Evolutionary conservation across 2,329 filamentous ascomycete species (phyloP), one percentile per base, ranked within the genome.

Genomic region (Talaromyces rugulosus): DNA sequence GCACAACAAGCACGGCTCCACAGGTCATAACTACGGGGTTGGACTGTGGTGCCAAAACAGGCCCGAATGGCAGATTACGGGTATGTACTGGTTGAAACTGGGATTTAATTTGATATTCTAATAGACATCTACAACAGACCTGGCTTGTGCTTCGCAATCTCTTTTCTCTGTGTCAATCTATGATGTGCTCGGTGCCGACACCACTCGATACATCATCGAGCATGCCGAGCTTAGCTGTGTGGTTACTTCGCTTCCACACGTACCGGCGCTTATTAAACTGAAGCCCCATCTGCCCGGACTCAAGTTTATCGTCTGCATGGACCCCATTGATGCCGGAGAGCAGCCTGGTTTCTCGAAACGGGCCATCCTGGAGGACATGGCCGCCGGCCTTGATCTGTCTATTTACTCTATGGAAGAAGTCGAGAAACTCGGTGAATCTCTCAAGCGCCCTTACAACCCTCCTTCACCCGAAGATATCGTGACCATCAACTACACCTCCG

Each of bases 201-300:
- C 93, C 2, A 93, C 91, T 62, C 92, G 98, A 78, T 98, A 91
- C 79, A 97, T 99, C 76, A 89, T 98, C 80, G 96, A 96, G 77
- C 94, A 98, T 75, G 87, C 92, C 60, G 84, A 88, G 65, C 80
- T 98, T 61, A 77, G 83, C 62, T 91, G 88, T 70, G 86, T 98
- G 44, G 87, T 89, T 65, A 88, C 90, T 62, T 92, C 90, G 31
- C 81, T 97, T 53, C 86, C 87, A 51, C 93, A 96, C 71, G 87
- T 97, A 59, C 88, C 92, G 1, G 85, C 87, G 16, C 84, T 97
- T 60, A 82, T 97, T 65, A 93, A 92, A 80, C 80, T 97, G 67
- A 87, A 87, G 67, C 82, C 90, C n/a, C 84, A 89, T 58, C 79
- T 94, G 63, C 93, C 94, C 0, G 82, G 83, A 6, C 81, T 99